Evolutionary conservation across 768 basidiomycete genomes (phyloP).

Genomic region (Trametes meyenii): DNA sequence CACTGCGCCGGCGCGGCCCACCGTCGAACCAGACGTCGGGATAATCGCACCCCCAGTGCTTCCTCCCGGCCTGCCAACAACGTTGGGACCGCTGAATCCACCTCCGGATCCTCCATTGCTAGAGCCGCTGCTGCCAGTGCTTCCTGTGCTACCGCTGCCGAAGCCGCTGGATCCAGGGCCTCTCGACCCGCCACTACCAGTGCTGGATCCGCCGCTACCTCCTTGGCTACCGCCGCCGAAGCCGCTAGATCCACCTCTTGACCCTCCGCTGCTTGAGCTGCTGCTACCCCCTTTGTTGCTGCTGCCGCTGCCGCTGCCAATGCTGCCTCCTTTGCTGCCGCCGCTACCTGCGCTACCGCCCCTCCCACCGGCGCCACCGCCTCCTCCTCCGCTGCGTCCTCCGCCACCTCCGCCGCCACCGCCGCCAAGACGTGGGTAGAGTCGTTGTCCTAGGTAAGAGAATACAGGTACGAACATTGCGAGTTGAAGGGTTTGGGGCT

Average conservation of each 20-base stretch:
- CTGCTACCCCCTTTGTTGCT: no score
- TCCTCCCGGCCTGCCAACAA: conserved; percentile 7
- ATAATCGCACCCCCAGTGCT: conserved; percentile 14
- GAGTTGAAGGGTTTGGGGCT: not conserved
- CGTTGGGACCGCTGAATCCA: not conserved
- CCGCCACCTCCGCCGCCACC: not conserved
- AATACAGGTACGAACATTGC: conserved; percentile 28
- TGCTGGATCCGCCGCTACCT: no score
- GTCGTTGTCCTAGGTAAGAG: conserved; percentile 15
- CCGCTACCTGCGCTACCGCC: not conserved
- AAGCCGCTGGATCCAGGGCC: no score
- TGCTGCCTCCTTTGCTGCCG: no score
- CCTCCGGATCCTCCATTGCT: conserved; percentile 1
- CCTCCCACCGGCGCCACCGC: conserved; percentile 18
- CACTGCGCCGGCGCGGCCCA: conserved; percentile 23
- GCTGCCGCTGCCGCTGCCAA: no score
- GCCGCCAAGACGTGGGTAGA: conserved; percentile 27
- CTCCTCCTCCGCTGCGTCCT: conserved; percentile 21
- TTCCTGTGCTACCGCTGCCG: conserved; percentile 18
- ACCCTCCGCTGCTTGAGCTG: no score
- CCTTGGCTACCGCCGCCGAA: no score
- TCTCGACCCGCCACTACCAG: no score
- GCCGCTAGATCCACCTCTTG: no score
- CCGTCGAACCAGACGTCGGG: conserved; percentile 28
- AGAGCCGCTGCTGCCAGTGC: conserved; percentile 4